Evolutionary conservation across 1,139 yeast genomes (phyloP).

Genomic region (Pichia terricola): DNA sequence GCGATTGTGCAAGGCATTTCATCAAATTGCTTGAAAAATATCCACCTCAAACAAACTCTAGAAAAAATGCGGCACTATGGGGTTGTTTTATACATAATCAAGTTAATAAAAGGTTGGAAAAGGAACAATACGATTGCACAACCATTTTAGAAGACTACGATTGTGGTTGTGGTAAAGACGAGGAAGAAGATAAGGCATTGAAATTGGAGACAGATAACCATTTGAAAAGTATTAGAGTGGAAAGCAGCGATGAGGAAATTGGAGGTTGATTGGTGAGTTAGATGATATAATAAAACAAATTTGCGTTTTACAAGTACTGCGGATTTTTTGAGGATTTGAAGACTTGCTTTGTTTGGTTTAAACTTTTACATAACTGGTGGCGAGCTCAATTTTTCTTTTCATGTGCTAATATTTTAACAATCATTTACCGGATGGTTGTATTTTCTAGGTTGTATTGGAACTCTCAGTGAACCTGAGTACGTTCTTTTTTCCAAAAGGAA

Average conservation of each 20-base stretch:
- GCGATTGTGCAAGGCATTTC: conserved; percentile 93
- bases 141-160: conserved; percentile 82
- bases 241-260: neutral
- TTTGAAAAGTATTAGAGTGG: conserved; percentile 28
- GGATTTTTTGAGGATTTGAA: too few species aligned
- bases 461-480: too few species aligned
- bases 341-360: too few species aligned
- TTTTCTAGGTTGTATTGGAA: too few species aligned
- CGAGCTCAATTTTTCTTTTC: too few species aligned
- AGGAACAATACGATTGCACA: conserved; percentile 73
- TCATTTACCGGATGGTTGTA: too few species aligned
- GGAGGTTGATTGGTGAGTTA: neutral
- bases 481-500: too few species aligned
- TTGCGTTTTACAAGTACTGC: too few species aligned
- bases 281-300: too few species aligned
- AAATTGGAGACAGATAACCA: conserved; percentile 20
- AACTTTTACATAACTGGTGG: too few species aligned
- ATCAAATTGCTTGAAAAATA: conserved; percentile 51
- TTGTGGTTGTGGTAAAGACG: conserved; percentile 88
- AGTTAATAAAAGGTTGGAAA: conserved; percentile 66
- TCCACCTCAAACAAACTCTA: conserved; percentile 78
- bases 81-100: conserved; percentile 91
- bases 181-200: conserved; percentile 31
- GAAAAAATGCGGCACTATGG: conserved; percentile 87
- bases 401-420: too few species aligned